These are phyloP conservation scores for Blastocystis hominis DNA, from an alignment of 352 stramenopile genomes.

Conservation along the genomic window DNA sequence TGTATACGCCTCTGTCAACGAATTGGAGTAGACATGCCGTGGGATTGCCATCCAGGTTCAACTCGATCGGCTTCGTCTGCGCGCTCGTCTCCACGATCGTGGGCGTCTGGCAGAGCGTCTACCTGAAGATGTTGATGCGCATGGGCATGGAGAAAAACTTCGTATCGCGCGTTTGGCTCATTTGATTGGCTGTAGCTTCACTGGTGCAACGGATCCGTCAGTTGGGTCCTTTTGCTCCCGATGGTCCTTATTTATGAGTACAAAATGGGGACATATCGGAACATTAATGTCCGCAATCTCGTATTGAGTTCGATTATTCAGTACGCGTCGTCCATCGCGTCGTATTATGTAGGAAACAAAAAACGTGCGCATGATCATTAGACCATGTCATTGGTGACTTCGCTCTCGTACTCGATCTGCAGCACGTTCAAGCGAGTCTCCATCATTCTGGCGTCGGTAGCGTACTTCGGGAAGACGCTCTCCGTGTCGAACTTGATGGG, in stretches of 20 bases:
- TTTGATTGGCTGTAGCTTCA: slow-evolving; percentile 8
- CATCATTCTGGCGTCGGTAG: slow-evolving; percentile 40
- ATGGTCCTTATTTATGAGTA: not conserved
- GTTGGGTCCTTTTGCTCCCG: not conserved
- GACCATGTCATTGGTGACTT: slow-evolving; percentile 41
- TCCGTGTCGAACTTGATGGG: slow-evolving; percentile 17
- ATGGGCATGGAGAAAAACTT: slow-evolving; percentile 43
- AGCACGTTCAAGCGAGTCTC: slow-evolving; percentile 54
- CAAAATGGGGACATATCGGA: not conserved
- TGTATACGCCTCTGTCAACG: slow-evolving; percentile 44
- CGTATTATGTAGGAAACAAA: not conserved
- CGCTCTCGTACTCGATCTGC: slow-evolving; percentile 45
- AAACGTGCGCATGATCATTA: not conserved
- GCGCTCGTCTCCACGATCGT: slow-evolving; percentile 33
- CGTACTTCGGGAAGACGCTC: slow-evolving; percentile 51
- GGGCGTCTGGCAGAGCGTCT: slow-evolving; percentile 37
- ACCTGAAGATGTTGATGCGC: slow-evolving; percentile 57
- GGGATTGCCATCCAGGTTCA: not conserved
- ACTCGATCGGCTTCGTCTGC: not conserved
- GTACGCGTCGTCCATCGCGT: slow-evolving; percentile 34
- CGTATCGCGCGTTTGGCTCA: not conserved
- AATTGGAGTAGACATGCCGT: not conserved
- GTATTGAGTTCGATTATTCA: slow-evolving; percentile 24
- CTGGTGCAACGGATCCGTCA: slow-evolving; percentile 27
- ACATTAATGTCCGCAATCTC: not conserved